Percentiles rank a stretch among this genome's conserved stretches.
Conservation (phyloP, 1,284 basidiomycete species). For the Volvariella surrecta region DNA sequence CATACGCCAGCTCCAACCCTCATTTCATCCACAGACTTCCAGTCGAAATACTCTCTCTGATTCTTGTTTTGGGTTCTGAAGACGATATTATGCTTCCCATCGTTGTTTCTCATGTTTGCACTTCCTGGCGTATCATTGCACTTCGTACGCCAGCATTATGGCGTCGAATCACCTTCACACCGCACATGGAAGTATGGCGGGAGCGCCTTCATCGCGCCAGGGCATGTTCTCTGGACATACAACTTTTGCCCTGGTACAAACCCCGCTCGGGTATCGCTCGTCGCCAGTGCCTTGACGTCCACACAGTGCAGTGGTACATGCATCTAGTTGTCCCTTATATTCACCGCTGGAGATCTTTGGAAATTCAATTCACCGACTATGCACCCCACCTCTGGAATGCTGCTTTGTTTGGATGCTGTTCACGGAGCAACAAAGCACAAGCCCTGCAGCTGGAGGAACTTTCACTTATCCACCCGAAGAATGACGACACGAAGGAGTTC, state of each 20-base stretch:
- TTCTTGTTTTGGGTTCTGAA: constrained; percentile 52
- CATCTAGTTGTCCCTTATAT: constrained; percentile 43
- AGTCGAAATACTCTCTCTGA: constrained; percentile 48
- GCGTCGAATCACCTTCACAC: constrained; percentile 43
- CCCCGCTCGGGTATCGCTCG: constrained; percentile 17
- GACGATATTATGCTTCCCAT: constrained; percentile 48
- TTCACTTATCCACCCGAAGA: constrained; percentile 46
- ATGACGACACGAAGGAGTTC: constrained; percentile 62
- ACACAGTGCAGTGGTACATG: constrained; percentile 50
- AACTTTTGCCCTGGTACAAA: constrained; percentile 28
- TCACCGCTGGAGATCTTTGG: constrained; percentile 49
- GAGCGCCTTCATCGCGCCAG: constrained; percentile 49
- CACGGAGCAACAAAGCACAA: constrained; percentile 22
- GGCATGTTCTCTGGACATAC: constrained; percentile 49
- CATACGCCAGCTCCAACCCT: constrained; percentile 7
- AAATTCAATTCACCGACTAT: constrained; percentile 45
- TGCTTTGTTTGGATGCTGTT: constrained; percentile 42
- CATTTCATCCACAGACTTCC: constrained; percentile 45
- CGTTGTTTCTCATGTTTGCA: constrained; percentile 55
- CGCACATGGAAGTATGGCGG: constrained; percentile 45
- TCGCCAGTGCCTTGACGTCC: constrained; percentile 31
- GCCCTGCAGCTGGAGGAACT: constrained; percentile 46
- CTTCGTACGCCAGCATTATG: constrained; percentile 51
- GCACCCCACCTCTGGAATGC: constrained; percentile 59
- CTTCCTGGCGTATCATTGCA: constrained; percentile 49